Conservation (phyloP, 2,329 filamentous ascomycete genomes). For the Orbilia oligospora region DNA sequence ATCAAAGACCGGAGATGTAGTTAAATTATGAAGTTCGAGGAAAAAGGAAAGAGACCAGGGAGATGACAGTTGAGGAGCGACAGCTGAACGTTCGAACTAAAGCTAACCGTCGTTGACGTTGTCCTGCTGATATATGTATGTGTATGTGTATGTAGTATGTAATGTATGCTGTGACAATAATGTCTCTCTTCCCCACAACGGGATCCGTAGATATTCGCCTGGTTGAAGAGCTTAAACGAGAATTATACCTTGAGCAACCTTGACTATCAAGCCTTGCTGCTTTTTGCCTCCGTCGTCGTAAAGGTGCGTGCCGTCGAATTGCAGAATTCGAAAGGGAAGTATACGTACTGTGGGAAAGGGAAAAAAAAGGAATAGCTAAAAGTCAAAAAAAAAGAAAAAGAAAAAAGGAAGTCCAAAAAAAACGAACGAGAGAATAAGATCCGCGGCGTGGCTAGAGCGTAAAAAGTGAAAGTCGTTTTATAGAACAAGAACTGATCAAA, state of each 20-base stretch:
- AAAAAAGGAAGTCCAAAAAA: conserved; percentile 13
- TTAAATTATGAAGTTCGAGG: conserved; percentile 21
- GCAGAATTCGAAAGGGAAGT: conserved; percentile 15
- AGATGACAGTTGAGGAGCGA: conserved; percentile 23
- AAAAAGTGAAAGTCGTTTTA: conserved; percentile 48
- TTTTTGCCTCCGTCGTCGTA: conserved; percentile 33
- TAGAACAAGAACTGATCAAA: too few species aligned
- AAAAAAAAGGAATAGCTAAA: too few species aligned
- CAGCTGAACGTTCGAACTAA: conserved; percentile 32
- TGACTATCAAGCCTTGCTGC: conserved; percentile 30
- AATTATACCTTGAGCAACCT: conserved; percentile 48
- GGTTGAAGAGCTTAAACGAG: conserved; percentile 55
- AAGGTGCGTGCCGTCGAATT: conserved; percentile 14
- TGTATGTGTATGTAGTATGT: neutral
- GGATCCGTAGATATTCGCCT: conserved; percentile 49
- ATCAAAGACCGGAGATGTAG: conserved; percentile 1
- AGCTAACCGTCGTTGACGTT: conserved; percentile 28
- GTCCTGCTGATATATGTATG: conserved; percentile 46
- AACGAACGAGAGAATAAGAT: conserved; percentile 37
- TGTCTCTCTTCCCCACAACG: conserved; percentile 42
- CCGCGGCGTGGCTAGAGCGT: conserved; percentile 58
- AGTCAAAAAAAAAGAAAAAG: conserved; percentile 25
- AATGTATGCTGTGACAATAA: conserved; percentile 26
- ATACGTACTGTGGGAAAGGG: neutral
- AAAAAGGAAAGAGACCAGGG: conserved; percentile 9